Conservation (phyloP, 257 asterid species). For the Solanum ahanhuiri region DNA sequence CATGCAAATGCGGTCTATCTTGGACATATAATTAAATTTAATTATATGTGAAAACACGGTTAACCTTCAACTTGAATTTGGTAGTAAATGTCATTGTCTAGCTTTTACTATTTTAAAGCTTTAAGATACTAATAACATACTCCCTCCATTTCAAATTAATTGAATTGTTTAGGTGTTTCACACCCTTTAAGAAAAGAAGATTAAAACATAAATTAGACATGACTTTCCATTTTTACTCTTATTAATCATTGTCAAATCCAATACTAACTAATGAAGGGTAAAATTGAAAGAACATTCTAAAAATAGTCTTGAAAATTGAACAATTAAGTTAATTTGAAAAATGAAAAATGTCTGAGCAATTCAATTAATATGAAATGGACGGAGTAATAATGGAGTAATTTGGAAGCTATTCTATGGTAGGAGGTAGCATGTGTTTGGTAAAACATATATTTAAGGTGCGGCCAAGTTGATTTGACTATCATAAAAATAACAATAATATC, state of each 20-base stretch:
- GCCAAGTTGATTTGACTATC: accelerated
- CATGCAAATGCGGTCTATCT: not conserved
- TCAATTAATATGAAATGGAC: too few relatives aligned
- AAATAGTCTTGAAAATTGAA: too few relatives aligned
- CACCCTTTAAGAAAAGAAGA: too few relatives aligned
- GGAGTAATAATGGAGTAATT: not conserved
- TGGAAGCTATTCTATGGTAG: not conserved
- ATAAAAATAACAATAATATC: not conserved
- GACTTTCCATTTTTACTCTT: too few relatives aligned
- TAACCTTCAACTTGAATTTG: not conserved
- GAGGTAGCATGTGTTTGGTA: not conserved
- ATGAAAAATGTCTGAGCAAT: too few relatives aligned
- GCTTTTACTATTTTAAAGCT: not conserved
- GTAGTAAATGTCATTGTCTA: not conserved
- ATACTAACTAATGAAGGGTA: too few relatives aligned
- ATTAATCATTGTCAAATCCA: too few relatives aligned
- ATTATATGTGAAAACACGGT: not conserved
- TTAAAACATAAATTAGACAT: too few relatives aligned
- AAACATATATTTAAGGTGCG: not conserved
- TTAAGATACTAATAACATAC: not conserved
- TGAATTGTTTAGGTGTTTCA: too few relatives aligned
- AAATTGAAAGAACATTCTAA: too few relatives aligned
- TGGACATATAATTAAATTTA: not conserved
- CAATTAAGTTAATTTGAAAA: too few relatives aligned
- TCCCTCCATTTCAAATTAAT: too few relatives aligned